Evolutionary conservation across 2,329 filamentous ascomycete species (phyloP).

Genomic region (Exophiala calicioides): DNA sequence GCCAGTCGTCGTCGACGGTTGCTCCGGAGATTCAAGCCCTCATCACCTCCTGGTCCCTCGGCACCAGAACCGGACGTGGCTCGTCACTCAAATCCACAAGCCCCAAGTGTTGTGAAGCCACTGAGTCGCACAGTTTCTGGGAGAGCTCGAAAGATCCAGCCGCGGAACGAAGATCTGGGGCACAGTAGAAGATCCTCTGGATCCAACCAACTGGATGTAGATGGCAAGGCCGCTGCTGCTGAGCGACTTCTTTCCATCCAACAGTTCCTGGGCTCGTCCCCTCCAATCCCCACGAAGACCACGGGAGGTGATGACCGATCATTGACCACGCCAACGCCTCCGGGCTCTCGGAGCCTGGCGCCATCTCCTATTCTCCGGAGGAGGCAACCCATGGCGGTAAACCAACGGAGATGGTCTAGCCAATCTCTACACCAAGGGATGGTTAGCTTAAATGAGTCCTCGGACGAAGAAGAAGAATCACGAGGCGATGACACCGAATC

Average conservation of each 20-base stretch:
- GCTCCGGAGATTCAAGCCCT: no score
- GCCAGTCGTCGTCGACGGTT: no score
- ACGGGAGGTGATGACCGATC: neutral
- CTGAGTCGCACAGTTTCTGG: neutral
- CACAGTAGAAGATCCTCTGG: no score
- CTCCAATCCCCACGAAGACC: neutral
- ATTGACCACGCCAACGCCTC: neutral
- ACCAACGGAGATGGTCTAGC: neutral
- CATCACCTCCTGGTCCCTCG: no score
- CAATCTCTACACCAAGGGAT: slow-evolving; percentile 1
- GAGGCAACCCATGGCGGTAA: neutral
- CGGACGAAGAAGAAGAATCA: slow-evolving; percentile 15
- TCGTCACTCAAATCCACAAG: neutral
- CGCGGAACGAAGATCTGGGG: no score
- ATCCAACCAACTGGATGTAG: no score
- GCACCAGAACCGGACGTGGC: no score
- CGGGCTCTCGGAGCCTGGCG: no score
- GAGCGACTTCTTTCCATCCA: slow-evolving; percentile 18
- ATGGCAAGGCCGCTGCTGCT: no score
- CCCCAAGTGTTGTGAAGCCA: neutral
- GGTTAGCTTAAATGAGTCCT: slow-evolving; percentile 16
- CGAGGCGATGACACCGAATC: no score
- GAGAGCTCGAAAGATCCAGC: neutral
- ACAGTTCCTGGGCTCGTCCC: slow-evolving; percentile 14
- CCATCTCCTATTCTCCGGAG: neutral